A percentile compares a stretch with the other conserved stretches of the same genome.
phyloP scores from a whole-genome alignment of 768 basidiomycete species.

The Trametes villosa region DNA sequence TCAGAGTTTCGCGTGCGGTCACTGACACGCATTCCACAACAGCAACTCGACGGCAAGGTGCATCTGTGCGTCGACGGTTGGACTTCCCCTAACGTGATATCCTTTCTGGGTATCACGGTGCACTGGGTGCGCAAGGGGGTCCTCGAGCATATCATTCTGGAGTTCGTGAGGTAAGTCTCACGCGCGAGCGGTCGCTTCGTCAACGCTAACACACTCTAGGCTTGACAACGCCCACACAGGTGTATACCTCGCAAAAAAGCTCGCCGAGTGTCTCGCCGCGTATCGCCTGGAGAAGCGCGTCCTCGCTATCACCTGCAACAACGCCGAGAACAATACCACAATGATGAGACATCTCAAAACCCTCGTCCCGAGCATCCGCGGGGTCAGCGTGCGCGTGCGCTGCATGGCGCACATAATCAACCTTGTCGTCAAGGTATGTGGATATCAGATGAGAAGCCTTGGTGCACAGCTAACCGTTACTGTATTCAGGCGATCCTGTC shows the following conservation, averaged over 20 bases:
- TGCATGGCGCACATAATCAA: slow-evolving; percentile 42
- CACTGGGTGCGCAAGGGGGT: slow-evolving; percentile 28
- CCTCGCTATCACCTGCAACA: slow-evolving; percentile 21
- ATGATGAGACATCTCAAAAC: neutral
- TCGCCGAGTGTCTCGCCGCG: neutral
- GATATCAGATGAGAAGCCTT: too few species aligned
- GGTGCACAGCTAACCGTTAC: neutral
- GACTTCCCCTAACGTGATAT: slow-evolving; percentile 30
- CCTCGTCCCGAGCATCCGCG: neutral
- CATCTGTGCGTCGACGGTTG: slow-evolving; percentile 32
- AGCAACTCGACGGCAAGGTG: slow-evolving; percentile 20
- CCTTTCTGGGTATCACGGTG: slow-evolving; percentile 34
- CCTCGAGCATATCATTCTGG: slow-evolving; percentile 4
- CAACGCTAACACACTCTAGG: neutral
- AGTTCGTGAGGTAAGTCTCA: neutral
- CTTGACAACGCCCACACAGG: slow-evolving; percentile 25
- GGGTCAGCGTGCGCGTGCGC: slow-evolving; percentile 6
- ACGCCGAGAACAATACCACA: slow-evolving; percentile 20
- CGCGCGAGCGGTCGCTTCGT: too few species aligned
- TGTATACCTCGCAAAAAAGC: slow-evolving; percentile 17
- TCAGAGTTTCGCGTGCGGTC: too few species aligned
- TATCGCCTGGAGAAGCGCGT: slow-evolving; percentile 7
- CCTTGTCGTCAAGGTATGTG: slow-evolving; percentile 34
- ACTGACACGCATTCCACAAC: too few species aligned
- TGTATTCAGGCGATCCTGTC: too few species aligned